Conservation (phyloP, 495 filamentous ascomycete genomes). For the Trichoderma reesei region DNA sequence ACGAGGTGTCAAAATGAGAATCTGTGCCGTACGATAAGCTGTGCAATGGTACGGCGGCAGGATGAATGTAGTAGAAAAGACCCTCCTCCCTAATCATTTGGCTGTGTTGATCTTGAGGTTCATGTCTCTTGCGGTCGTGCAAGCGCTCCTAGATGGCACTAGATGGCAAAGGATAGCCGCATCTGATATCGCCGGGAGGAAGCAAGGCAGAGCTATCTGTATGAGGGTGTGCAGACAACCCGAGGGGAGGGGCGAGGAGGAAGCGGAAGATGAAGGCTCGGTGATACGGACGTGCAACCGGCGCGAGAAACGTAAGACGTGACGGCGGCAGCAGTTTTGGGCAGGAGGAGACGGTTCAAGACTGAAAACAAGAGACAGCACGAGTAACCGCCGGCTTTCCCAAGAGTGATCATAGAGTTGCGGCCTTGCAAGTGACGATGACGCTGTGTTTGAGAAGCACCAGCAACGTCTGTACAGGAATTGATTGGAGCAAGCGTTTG, state of each 20-base stretch:
- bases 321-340: neutral
- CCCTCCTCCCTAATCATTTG: too few species aligned
- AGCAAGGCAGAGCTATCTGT: neutral
- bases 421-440: neutral
- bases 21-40: neutral
- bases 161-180: neutral
- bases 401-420: neutral
- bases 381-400: neutral
- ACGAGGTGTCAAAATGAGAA: neutral
- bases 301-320: neutral
- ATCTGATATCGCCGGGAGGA: neutral
- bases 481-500: slow-evolving; percentile 2
- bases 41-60: neutral
- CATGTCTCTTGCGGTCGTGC: neutral
- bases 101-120: neutral
- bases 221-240: neutral
- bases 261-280: neutral
- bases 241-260: neutral
- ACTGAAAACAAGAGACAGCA: neutral
- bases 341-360: neutral
- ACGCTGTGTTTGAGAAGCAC: neutral
- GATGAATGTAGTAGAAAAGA: neutral
- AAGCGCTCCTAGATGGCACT: neutral
- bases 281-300: neutral
- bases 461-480: neutral